Conservation (phyloP, 306 rosid genomes). For the Dalbergia cultrata region DNA sequence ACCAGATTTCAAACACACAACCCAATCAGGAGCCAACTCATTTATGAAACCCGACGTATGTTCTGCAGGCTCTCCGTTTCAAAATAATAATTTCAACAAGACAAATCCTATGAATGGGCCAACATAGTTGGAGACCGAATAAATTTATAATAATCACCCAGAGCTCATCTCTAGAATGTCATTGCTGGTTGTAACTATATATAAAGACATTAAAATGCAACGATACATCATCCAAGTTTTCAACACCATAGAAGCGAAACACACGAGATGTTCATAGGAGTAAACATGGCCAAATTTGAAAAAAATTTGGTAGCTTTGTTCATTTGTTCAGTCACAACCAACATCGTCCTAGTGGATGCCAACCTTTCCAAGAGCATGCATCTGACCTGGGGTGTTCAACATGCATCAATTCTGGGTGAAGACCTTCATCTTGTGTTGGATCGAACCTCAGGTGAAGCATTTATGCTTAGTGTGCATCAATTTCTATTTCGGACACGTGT, state of each 20-base stretch:
- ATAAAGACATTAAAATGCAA: slow-evolving; percentile 49
- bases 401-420: slow-evolving; percentile 62
- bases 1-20: slow-evolving; percentile 31
- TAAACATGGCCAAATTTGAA: slow-evolving; percentile 56
- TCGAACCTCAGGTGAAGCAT: slow-evolving; percentile 61
- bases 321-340: slow-evolving; percentile 47
- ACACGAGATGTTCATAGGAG: slow-evolving; percentile 18
- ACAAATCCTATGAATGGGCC: slow-evolving; percentile 47
- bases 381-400: slow-evolving; percentile 64
- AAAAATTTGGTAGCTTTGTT: slow-evolving; percentile 53
- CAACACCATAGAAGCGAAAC: slow-evolving; percentile 31
- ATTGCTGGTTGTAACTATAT: slow-evolving; percentile 42
- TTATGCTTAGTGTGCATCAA: slow-evolving; percentile 16
- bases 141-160: slow-evolving; percentile 25
- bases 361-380: slow-evolving; percentile 64
- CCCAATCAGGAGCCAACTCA: slow-evolving; percentile 54
- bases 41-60: slow-evolving; percentile 49
- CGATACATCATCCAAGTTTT: slow-evolving; percentile 45
- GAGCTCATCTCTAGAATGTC: slow-evolving; percentile 30
- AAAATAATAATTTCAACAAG: slow-evolving; percentile 44
- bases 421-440: slow-evolving; percentile 76
- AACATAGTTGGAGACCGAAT: slow-evolving; percentile 9
- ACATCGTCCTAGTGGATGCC: slow-evolving; percentile 58
- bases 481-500: slow-evolving; percentile 23
- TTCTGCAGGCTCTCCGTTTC: slow-evolving; percentile 45